Evolutionary conservation across 2,329 filamentous ascomycete genomes (phyloP).

Genomic region (Exophiala spinifera): DNA sequence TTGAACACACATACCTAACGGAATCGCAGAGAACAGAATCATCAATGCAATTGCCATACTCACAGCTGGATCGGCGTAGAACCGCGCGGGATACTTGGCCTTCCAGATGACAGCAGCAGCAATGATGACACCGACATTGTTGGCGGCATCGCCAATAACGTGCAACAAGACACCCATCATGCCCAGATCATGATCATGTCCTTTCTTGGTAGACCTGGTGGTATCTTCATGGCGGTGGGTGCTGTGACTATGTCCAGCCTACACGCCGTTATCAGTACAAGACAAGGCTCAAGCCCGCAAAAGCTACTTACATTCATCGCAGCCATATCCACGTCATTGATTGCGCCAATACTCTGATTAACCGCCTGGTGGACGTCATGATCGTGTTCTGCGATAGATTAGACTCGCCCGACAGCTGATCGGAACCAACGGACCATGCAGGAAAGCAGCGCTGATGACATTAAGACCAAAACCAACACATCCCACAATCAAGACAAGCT

Average conservation of each 20-base stretch:
- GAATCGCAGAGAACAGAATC: slow-evolving; percentile 63
- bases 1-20: slow-evolving; percentile 44
- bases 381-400: neutral
- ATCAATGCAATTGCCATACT: slow-evolving; percentile 34
- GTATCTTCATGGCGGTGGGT: neutral
- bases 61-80: neutral
- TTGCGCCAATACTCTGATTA: neutral
- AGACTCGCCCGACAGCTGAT: neutral
- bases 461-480: neutral
- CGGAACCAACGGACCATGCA: neutral
- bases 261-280: neutral
- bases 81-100: neutral
- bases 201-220: neutral
- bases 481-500: neutral
- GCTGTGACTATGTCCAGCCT: neutral
- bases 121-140: neutral
- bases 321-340: neutral
- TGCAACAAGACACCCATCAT: slow-evolving; percentile 46
- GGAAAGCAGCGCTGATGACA: neutral
- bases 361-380: neutral
- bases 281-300: neutral
- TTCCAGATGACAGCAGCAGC: neutral
- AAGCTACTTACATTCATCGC: neutral
- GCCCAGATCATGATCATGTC: slow-evolving; percentile 55
- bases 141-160: slow-evolving; percentile 59